These are phyloP conservation scores for Cladosporium sp. DNA, from an alignment of 2,329 filamentous ascomycete genomes.

Conservation along the genomic window DNA sequence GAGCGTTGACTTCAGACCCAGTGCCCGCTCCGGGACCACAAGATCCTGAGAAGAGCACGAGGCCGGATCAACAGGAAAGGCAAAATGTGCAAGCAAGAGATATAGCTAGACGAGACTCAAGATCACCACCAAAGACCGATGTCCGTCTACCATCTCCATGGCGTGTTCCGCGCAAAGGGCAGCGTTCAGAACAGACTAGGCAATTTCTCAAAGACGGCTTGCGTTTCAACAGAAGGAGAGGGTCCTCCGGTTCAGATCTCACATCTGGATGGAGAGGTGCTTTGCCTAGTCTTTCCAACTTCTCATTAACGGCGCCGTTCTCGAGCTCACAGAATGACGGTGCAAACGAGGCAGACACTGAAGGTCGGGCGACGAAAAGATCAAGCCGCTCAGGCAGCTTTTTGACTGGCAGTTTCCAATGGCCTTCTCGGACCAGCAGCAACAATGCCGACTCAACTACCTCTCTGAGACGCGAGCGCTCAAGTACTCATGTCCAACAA, in stretches of 20 bases:
- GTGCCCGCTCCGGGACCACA: neutral
- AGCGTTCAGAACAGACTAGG: conserved; percentile 32
- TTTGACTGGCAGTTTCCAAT: conserved; percentile 8
- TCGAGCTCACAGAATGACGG: conserved; percentile 14
- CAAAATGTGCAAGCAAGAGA: conserved; percentile 1
- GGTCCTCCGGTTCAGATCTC: conserved; percentile 35
- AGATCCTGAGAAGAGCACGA: neutral
- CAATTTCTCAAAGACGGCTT: conserved; percentile 36
- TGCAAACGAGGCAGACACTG: conserved; percentile 15
- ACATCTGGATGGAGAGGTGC: conserved; percentile 24
- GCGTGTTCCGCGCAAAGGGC: conserved; percentile 35
- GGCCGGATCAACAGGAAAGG: neutral
- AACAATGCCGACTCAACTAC: neutral
- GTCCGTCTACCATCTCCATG: conserved; percentile 42
- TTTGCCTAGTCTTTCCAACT: conserved; percentile 28
- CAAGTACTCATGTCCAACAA: neutral
- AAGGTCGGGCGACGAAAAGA: conserved; percentile 11
- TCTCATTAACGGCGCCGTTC: conserved; percentile 25
- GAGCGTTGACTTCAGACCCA: conserved; percentile 3
- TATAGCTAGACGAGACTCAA: neutral
- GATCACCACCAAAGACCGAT: conserved; percentile 3
- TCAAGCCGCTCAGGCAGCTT: conserved; percentile 10
- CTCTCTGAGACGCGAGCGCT: neutral
- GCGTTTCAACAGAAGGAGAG: conserved; percentile 33
- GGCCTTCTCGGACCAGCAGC: conserved; percentile 1